A percentile compares a stretch with the other conserved stretches of the same genome.
Evolutionary conservation across 768 basidiomycete genomes (phyloP).

Genomic region (Mycena galericulata): DNA sequence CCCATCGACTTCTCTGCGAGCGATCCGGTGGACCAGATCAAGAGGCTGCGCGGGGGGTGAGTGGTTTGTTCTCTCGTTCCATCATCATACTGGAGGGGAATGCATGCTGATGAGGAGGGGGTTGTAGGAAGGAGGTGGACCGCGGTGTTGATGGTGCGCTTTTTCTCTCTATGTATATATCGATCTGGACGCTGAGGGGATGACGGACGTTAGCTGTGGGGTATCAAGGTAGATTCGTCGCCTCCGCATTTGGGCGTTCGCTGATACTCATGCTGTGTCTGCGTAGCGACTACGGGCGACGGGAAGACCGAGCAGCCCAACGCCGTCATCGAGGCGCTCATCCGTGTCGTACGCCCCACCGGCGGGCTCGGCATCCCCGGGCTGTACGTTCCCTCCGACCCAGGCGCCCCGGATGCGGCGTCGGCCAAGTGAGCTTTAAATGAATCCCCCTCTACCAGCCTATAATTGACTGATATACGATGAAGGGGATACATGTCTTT

Average conservation of each 20-base stretch:
- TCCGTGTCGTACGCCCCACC: constrained; percentile 64
- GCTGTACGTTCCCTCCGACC: constrained; percentile 67
- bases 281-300: constrained; percentile 58
- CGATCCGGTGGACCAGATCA: constrained; percentile 64
- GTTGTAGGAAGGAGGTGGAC: constrained; percentile 58
- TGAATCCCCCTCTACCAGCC: too few relatives aligned
- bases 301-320: constrained; percentile 71
- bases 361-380: constrained; percentile 71
- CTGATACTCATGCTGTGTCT: not conserved
- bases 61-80: constrained; percentile 22
- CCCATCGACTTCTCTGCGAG: constrained; percentile 61
- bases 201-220: constrained; percentile 54
- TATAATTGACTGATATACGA: not conserved
- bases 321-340: constrained; percentile 61
- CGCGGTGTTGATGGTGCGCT: constrained; percentile 60
- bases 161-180: constrained; percentile 1
- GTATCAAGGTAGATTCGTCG: constrained; percentile 52
- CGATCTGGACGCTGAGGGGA: not conserved
- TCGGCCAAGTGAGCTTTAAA: constrained; percentile 58
- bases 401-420: constrained; percentile 65
- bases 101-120: too few relatives aligned
- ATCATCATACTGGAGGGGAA: too few relatives aligned
- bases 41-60: constrained; percentile 57
- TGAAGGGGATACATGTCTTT: constrained; percentile 62
- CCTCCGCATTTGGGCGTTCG: not conserved